Conservation (phyloP, 257 asterid species). For the Salvia hispanica region DNA sequence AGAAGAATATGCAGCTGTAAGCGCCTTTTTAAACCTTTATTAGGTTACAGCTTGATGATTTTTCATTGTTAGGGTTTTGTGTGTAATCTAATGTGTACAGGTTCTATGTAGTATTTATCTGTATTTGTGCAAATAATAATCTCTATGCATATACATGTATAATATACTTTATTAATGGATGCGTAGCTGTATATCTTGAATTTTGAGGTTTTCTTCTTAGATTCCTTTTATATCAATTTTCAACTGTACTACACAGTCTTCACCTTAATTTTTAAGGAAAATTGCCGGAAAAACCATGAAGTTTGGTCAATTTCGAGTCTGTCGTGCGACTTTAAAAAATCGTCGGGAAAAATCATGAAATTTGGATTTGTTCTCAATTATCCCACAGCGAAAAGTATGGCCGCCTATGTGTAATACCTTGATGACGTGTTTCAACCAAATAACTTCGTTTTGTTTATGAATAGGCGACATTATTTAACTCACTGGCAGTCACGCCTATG, state of each 20-base stretch:
- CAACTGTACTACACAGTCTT: neutral
- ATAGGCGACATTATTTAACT: too few species aligned
- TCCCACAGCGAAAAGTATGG: too few species aligned
- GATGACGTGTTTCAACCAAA: too few species aligned
- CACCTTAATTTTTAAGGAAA: conserved; percentile 10
- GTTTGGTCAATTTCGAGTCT: too few species aligned
- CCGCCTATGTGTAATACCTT: too few species aligned
- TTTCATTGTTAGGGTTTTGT: neutral
- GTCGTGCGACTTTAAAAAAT: too few species aligned
- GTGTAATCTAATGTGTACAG: neutral
- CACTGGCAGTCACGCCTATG: too few species aligned
- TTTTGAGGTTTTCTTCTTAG: conserved; percentile 14
- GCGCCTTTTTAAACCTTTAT: conserved; percentile 39
- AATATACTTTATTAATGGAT: neutral
- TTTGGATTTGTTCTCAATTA: too few species aligned
- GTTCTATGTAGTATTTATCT: neutral
- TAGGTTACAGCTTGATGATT: conserved; percentile 17
- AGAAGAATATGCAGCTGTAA: conserved; percentile 94
- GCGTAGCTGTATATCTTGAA: conserved; percentile 5
- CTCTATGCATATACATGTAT: neutral
- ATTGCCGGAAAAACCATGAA: too few species aligned
- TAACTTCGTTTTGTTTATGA: too few species aligned
- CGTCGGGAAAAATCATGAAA: too few species aligned
- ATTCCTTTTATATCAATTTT: conserved; percentile 6
- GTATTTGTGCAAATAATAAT: neutral